Conservation (phyloP, 2,329 filamentous ascomycete genomes). For the Talaromyces sp. region DNA sequence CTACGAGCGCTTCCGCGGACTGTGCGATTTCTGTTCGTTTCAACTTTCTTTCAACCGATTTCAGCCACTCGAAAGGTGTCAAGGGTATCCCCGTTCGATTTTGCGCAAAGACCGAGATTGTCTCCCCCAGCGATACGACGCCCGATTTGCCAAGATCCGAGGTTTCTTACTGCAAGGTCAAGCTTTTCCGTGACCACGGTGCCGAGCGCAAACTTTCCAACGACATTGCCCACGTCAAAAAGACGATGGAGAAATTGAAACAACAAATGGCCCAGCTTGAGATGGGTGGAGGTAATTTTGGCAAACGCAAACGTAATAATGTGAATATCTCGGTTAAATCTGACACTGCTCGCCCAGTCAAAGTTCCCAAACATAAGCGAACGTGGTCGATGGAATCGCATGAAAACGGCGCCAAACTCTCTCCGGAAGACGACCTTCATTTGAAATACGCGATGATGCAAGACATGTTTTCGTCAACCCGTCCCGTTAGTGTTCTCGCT, state of each 20-base stretch:
- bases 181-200: constrained; percentile 92
- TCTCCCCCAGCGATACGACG: constrained; percentile 11
- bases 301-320: constrained; percentile 60
- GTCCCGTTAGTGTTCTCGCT: constrained; percentile 41
- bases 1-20: constrained; percentile 62
- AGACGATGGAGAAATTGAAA: constrained; percentile 92
- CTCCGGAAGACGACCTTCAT: constrained; percentile 44
- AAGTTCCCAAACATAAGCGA: constrained; percentile 83
- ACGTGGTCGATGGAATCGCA: constrained; percentile 91
- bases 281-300: constrained; percentile 56
- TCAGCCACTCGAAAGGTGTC: constrained; percentile 97
- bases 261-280: constrained; percentile 81
- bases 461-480: constrained; percentile 47
- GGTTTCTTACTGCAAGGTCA: constrained; percentile 93
- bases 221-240: constrained; percentile 90
- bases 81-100: constrained; percentile 94
- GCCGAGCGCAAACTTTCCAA: constrained; percentile 94
- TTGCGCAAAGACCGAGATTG: constrained; percentile 78
- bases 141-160: constrained; percentile 49
- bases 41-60: constrained; percentile 97
- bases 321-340: constrained; percentile 46
- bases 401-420: constrained; percentile 40
- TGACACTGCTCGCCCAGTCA: constrained; percentile 64
- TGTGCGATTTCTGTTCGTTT: constrained; percentile 89
- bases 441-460: constrained; percentile 43